phyloP scores from a whole-genome alignment of 139 green algal species.

The Volvox africanus region DNA sequence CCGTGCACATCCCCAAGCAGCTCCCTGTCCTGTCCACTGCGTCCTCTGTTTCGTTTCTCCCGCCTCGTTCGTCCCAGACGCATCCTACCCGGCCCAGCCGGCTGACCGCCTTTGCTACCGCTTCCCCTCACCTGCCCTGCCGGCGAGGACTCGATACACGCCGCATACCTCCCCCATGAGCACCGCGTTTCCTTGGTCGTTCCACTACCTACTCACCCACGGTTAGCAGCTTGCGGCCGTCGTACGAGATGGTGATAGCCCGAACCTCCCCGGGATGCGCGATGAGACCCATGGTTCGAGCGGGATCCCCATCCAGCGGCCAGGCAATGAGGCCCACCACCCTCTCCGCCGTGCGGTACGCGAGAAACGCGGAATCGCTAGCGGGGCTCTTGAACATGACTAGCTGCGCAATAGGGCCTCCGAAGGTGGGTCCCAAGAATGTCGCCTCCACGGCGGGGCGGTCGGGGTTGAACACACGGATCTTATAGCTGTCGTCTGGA shows the following conservation, averaged over 20 bases:
- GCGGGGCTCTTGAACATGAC: conserved; percentile 64
- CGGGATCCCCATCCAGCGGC: conserved; percentile 77
- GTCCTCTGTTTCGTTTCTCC: too few relatives aligned
- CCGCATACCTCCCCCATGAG: too few relatives aligned
- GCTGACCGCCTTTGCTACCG: too few relatives aligned
- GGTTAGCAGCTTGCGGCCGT: conserved; percentile 78
- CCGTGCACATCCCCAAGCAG: too few relatives aligned
- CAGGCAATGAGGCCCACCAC: conserved; percentile 78
- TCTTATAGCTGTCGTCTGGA: conserved; percentile 75
- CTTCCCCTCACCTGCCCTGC: too few relatives aligned
- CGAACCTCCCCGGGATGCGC: conserved; percentile 76
- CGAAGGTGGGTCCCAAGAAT: conserved; percentile 77
- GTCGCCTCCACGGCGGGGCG: conserved; percentile 45
- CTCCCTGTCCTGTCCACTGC: too few relatives aligned
- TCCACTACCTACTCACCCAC: conserved; percentile 41
- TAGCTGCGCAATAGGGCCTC: conserved; percentile 66
- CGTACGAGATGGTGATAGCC: conserved; percentile 66
- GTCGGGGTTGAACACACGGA: conserved; percentile 73
- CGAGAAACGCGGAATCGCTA: conserved; percentile 60
- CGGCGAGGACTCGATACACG: too few relatives aligned
- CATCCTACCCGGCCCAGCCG: too few relatives aligned
- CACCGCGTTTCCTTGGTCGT: too few relatives aligned
- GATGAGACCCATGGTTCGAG: conserved; percentile 76
- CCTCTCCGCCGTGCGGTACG: conserved; percentile 68
- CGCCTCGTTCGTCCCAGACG: too few relatives aligned